phyloP scores from a whole-genome alignment of 306 rosid species.

The Styphnolobium japonicum region DNA sequence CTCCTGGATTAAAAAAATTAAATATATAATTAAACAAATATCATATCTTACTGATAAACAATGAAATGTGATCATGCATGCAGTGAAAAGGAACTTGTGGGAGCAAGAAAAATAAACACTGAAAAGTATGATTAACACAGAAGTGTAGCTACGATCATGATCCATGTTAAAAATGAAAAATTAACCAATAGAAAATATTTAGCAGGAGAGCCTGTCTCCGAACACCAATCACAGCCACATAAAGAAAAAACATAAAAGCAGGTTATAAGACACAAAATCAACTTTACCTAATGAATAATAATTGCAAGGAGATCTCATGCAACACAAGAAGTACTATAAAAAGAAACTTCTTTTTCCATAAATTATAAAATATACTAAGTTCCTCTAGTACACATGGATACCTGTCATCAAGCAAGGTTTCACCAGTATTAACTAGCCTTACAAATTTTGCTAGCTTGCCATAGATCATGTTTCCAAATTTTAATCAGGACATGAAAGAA shows the following conservation, averaged over 20 bases:
- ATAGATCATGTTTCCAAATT: not conserved
- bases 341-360: not conserved
- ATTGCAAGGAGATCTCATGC: not conserved
- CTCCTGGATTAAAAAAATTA: slow-evolving; percentile 38
- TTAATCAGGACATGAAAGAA: not conserved
- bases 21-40: not conserved
- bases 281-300: not conserved
- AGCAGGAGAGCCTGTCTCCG: not conserved
- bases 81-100: not conserved
- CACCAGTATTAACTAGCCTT: not conserved
- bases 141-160: not conserved
- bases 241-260: not conserved
- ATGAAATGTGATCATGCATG: not conserved
- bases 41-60: not conserved
- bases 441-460: not conserved
- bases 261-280: not conserved
- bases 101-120: not conserved
- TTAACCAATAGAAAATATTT: slow-evolving; percentile 1
- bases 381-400: not conserved
- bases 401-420: not conserved
- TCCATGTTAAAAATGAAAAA: not conserved
- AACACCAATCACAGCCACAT: not conserved
- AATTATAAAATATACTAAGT: not conserved
- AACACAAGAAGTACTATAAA: not conserved
- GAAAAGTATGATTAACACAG: not conserved